Evolutionary conservation across 805 yeast species (phyloP).

Genomic region (Scheffersomyces coipomensis): DNA sequence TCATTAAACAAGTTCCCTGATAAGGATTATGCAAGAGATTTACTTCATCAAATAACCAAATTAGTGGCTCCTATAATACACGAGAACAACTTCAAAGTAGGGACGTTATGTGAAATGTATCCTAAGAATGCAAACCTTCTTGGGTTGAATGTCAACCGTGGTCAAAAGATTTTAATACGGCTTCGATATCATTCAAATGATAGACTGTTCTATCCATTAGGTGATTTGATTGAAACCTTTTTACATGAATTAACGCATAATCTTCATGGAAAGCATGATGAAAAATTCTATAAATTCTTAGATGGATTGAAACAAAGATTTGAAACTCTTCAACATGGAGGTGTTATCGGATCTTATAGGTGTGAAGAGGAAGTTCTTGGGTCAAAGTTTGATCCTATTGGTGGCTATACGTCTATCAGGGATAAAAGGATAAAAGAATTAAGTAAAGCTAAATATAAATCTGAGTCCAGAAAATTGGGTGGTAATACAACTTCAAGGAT

Average conservation of each 20-base stretch:
- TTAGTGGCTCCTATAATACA: conserved; percentile 79
- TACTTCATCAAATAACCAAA: conserved; percentile 67
- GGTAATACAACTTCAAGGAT: conserved; percentile 5
- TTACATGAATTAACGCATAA: conserved; percentile 89
- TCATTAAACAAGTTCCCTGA: conserved; percentile 35
- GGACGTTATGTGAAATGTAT: conserved; percentile 71
- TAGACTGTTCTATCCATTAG: conserved; percentile 58
- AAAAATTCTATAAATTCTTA: conserved; percentile 59
- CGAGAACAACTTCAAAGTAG: conserved; percentile 62
- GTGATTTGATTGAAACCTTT: conserved; percentile 75
- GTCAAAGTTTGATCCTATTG: conserved; percentile 14
- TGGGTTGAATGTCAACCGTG: conserved; percentile 82
- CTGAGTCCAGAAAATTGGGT: conserved; percentile 37
- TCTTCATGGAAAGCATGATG: conserved; percentile 76
- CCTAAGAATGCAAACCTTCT: conserved; percentile 66
- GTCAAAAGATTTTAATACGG: conserved; percentile 69
- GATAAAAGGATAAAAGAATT: conserved; percentile 43
- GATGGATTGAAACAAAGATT: conserved; percentile 59
- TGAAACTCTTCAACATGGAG: conserved; percentile 40
- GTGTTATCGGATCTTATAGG: conserved; percentile 45
- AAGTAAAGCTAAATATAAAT: conserved; percentile 37
- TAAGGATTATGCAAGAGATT: conserved; percentile 38
- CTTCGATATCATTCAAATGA: conserved; percentile 58
- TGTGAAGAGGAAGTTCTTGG: conserved; percentile 52
- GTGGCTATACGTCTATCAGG: conserved; percentile 18